These are phyloP conservation scores for Crithidia bombi DNA, from an alignment of 208 protist genomes.

Conservation along the genomic window DNA sequence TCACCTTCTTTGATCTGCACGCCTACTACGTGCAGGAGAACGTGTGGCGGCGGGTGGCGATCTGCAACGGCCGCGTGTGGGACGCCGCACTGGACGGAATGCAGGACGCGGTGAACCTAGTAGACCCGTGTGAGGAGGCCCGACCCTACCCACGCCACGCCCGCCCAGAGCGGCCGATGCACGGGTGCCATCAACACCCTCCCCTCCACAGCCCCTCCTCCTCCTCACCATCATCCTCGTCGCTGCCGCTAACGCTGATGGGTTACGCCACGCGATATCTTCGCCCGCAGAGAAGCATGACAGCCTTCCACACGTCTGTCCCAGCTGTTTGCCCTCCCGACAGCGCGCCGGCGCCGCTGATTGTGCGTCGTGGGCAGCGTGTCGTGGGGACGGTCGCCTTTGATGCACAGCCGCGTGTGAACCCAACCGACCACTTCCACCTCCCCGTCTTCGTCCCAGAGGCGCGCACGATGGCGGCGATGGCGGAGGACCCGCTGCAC, in stretches of 20 bases:
- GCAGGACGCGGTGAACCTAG: constrained; percentile 22
- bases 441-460: constrained; percentile 39
- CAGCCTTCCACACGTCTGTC: background rate
- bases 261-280: constrained; percentile 23
- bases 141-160: constrained; percentile 26
- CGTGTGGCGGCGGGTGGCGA: constrained; percentile 46
- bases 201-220: background rate
- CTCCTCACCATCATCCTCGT: background rate
- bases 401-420: background rate
- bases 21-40: constrained; percentile 57
- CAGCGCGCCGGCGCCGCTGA: background rate
- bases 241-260: constrained; percentile 24
- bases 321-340: constrained; percentile 6
- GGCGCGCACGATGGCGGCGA: constrained; percentile 65
- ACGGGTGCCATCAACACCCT: no score
- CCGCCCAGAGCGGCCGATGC: background rate
- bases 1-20: constrained; percentile 67
- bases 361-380: constrained; percentile 16
- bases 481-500: constrained; percentile 50
- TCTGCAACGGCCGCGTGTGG: constrained; percentile 34
- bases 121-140: constrained; percentile 22
- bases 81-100: constrained; percentile 14
- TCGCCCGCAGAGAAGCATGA: background rate
- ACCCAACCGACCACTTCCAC: constrained; percentile 13
- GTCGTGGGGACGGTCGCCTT: no score